A percentile compares a stretch with the other conserved stretches of the same genome.
phyloP scores from a whole-genome alignment of 441 rosid species.

The Mallotus repandus region DNA sequence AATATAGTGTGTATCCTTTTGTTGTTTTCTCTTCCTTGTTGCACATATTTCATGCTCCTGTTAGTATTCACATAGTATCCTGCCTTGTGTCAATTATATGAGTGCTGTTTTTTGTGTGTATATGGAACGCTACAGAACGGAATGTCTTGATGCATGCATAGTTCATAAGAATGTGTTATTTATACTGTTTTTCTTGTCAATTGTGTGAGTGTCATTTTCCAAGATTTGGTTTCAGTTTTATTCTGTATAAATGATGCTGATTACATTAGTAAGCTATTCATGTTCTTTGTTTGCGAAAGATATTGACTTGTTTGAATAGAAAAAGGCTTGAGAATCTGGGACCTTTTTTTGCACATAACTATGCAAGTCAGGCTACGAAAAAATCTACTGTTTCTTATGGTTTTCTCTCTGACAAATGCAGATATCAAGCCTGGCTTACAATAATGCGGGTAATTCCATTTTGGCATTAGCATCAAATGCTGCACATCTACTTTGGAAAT shows the following conservation, averaged over 20 bases:
- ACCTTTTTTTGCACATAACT: too few species aligned
- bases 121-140: too few species aligned
- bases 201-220: background rate
- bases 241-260: background rate
- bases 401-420: conserved; percentile 28
- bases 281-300: background rate
- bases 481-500: conserved; percentile 45
- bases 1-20: background rate
- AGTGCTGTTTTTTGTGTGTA: too few species aligned
- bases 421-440: conserved; percentile 46
- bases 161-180: background rate
- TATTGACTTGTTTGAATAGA: background rate
- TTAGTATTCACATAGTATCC: background rate
- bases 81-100: too few species aligned
- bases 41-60: background rate
- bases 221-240: background rate
- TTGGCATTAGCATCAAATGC: conserved; percentile 47
- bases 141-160: background rate
- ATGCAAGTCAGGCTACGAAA: background rate
- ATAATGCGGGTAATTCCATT: conserved; percentile 48
- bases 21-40: background rate
- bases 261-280: background rate
- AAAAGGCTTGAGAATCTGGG: conserved; percentile 2
- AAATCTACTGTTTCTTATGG: background rate
- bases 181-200: background rate